phyloP scores from a whole-genome alignment of 441 rosid species.

The Corymbia citriodora region DNA sequence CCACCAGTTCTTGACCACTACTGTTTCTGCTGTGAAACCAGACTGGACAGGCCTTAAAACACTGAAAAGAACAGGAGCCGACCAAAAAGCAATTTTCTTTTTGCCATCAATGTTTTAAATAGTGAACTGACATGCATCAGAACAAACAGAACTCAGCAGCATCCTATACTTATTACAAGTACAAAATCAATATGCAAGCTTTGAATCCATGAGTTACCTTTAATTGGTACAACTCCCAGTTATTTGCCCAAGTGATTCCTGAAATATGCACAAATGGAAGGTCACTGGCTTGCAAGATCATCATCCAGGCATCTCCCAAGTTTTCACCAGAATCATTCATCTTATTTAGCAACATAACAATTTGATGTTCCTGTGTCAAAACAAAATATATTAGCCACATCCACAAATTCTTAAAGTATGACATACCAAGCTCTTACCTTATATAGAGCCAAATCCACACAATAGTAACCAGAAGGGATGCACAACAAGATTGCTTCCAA shows the following conservation, averaged over 20 bases:
- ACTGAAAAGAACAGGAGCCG: neutral
- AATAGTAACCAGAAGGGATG: conserved; percentile 55
- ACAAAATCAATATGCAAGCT: neutral
- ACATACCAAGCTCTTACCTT: conserved; percentile 46
- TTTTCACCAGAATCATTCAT: conserved; percentile 34
- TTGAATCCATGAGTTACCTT: conserved; percentile 39
- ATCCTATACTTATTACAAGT: neutral
- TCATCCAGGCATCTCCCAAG: conserved; percentile 73
- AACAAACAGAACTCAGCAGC: neutral
- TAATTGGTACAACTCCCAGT: conserved; percentile 33
- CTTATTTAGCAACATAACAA: conserved; percentile 63
- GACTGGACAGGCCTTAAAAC: neutral
- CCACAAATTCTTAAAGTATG: neutral
- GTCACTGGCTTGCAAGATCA: conserved; percentile 59
- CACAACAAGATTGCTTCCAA: conserved; percentile 68
- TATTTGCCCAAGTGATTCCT: conserved; percentile 27
- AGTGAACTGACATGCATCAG: neutral
- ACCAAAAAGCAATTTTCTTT: neutral
- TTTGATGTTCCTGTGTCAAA: conserved; percentile 52
- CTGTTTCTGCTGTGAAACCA: too few species aligned
- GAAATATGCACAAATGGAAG: conserved; percentile 66
- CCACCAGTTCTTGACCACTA: too few species aligned
- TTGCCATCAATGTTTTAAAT: neutral
- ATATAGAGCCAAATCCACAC: conserved; percentile 77
- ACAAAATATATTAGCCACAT: neutral